Evolutionary conservation across 495 filamentous ascomycete species (phyloP).

Genomic region (Usnea hakonensis): DNA sequence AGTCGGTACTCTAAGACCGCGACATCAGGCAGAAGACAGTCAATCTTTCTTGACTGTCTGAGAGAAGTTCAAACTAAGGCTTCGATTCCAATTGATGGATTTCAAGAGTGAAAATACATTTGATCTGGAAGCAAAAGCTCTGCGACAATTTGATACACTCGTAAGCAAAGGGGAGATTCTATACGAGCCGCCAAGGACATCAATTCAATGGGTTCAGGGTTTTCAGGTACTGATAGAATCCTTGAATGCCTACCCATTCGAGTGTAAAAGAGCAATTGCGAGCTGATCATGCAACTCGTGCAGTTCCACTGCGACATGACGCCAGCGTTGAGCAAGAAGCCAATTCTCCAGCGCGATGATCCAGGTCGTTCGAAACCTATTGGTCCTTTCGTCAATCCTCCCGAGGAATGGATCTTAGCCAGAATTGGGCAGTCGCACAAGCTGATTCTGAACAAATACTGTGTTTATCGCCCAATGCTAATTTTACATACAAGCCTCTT

Average conservation of each 20-base stretch:
- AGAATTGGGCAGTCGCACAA: constrained; percentile 16
- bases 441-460: constrained; percentile 23
- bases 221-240: not conserved
- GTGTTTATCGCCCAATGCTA: constrained; percentile 21
- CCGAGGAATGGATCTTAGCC: constrained; percentile 18
- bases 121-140: not conserved
- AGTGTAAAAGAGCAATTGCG: not conserved
- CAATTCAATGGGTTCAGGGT: not conserved
- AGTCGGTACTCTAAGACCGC: no score
- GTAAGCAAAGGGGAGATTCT: not conserved
- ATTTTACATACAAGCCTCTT: constrained; percentile 18
- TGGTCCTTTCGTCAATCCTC: constrained; percentile 20
- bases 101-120: not conserved
- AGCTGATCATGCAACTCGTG: not conserved
- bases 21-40: no score
- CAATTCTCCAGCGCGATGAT: constrained; percentile 17
- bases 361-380: constrained; percentile 16
- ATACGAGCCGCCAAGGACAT: not conserved
- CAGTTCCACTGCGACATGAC: constrained; percentile 14
- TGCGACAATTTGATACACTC: not conserved
- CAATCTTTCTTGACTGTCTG: no score
- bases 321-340: constrained; percentile 17
- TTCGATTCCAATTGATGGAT: not conserved
- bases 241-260: not conserved
- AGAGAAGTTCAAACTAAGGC: no score